Evolutionary conservation across 164 flowering plant species (phyloP).

Genomic region (Chimonanthus praecox): DNA sequence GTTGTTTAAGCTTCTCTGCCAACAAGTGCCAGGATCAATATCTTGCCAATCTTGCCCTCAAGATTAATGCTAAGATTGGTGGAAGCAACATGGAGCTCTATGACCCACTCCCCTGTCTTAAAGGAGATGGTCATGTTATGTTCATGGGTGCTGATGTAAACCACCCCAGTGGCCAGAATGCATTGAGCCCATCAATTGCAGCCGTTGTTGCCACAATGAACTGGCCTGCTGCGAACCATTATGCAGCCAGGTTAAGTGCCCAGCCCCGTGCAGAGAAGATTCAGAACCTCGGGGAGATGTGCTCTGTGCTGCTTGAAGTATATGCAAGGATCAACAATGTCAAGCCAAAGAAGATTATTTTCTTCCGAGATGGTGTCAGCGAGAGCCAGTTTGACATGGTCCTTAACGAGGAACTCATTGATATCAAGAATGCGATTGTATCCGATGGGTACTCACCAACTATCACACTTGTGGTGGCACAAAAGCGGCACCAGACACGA

Average conservation of each 20-base stretch:
- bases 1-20: not conserved
- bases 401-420: too few species aligned
- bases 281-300: not conserved
- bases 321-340: slow-evolving; percentile 33
- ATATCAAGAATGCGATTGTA: slow-evolving; percentile 26
- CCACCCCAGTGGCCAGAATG: slow-evolving; percentile 53
- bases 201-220: slow-evolving; percentile 74
- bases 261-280: slow-evolving; percentile 50
- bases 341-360: slow-evolving; percentile 46
- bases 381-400: too few species aligned
- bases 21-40: slow-evolving; percentile 27
- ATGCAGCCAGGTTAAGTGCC: slow-evolving; percentile 48
- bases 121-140: too few species aligned
- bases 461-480: slow-evolving; percentile 64
- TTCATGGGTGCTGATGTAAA: slow-evolving; percentile 90
- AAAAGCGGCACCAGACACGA: slow-evolving; percentile 73
- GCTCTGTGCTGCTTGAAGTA: slow-evolving; percentile 45
- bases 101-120: too few species aligned
- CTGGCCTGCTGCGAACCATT: slow-evolving; percentile 77
- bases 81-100: too few species aligned
- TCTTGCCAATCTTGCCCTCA: slow-evolving; percentile 61
- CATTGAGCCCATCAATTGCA: slow-evolving; percentile 59
- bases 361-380: slow-evolving; percentile 87
- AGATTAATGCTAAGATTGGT: too few species aligned
- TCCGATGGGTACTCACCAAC: slow-evolving; percentile 36